Evolutionary conservation across 495 filamentous ascomycete species (phyloP).

Genomic region (Amorphotheca resinae): DNA sequence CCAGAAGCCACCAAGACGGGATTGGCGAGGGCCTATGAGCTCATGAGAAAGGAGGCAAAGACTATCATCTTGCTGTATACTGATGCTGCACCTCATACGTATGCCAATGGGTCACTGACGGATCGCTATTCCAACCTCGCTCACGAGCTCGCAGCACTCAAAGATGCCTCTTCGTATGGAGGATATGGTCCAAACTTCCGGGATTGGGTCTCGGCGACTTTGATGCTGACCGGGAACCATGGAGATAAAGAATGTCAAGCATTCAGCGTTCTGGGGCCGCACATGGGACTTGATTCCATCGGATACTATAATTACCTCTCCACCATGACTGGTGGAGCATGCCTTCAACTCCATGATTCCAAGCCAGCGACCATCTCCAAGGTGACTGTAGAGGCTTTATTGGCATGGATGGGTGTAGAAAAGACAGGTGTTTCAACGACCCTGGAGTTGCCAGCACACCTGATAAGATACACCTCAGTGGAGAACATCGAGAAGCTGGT

Average conservation of each 20-base stretch:
- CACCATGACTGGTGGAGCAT: conserved; percentile 27
- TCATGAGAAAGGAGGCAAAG: conserved; percentile 32
- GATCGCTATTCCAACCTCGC: conserved; percentile 12
- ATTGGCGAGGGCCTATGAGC: conserved; percentile 28
- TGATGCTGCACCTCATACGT: conserved; percentile 34
- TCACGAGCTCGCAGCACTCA: conserved; percentile 21
- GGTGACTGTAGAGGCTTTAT: conserved; percentile 29
- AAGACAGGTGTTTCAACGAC: conserved; percentile 17
- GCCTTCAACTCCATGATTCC: conserved; percentile 19
- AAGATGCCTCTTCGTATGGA: conserved; percentile 16
- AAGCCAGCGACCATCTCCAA: conserved; percentile 25
- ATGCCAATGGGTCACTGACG: conserved; percentile 4
- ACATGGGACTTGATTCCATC: not conserved
- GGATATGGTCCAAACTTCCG: conserved; percentile 23
- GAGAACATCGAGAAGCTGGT: conserved; percentile 8
- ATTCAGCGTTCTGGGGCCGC: conserved; percentile 25
- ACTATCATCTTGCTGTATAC: conserved; percentile 35
- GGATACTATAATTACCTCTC: conserved; percentile 27
- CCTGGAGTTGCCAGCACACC: conserved; percentile 7
- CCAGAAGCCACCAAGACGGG: conserved; percentile 35
- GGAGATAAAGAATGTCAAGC: conserved; percentile 28
- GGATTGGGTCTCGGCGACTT: conserved; percentile 29
- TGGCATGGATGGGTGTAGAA: conserved; percentile 37
- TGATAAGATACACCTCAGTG: conserved; percentile 11
- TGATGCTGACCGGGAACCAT: conserved; percentile 11